Evolutionary conservation across 208 protist genomes (phyloP), one percentile per base, ranked within the genome.

Genomic region (Trypanosoma vivax): DNA sequence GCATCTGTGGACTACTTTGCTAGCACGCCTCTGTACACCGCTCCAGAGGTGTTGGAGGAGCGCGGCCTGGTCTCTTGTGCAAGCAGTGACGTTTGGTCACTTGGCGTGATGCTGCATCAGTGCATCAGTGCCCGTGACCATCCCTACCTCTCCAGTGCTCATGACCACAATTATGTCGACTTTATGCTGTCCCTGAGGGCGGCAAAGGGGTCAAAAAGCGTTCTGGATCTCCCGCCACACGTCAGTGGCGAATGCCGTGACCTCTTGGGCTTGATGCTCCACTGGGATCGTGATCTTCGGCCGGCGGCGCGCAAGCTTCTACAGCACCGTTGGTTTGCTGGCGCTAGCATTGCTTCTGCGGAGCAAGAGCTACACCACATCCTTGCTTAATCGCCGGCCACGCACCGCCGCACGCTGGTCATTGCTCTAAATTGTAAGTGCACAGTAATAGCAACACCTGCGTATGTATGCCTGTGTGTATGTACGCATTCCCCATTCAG

Each of bases 71-170:
- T 24, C 14, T 54, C 58, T 31, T 29, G 41, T 2, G 30, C 58
- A 9, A 52, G 43, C 33, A 58, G 59, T 28, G 59, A 65, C 28
- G 48, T 62, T 46, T 90, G 83, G 83, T 53, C 73, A 2, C 45
- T 85, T 6, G 83, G 79, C 1, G 45, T 85, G 6, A 41, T 74
- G 18, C 50, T 69, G 21, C 65, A 66, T 48, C 60, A 85, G 29
- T 52, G 83, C 23, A 42, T 79, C 5, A 59, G 56, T 3, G 58
- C n/a, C n/a, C n/a, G 67, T 40, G 37, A 49, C 28, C 46, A 34
- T 25, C 72, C 77, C 35, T 65, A 70, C 14, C 50, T 64, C 34
- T 21, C 69, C 50, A 56, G 7, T 25, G 37, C 42, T n/a, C 34
- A 23, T 25, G 25, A 38, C 16, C 29, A 34, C 14, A 30, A 65